Base-by-base conservation (phyloP, 768 basidiomycete species). In the Hericium rajendrae region DNA sequence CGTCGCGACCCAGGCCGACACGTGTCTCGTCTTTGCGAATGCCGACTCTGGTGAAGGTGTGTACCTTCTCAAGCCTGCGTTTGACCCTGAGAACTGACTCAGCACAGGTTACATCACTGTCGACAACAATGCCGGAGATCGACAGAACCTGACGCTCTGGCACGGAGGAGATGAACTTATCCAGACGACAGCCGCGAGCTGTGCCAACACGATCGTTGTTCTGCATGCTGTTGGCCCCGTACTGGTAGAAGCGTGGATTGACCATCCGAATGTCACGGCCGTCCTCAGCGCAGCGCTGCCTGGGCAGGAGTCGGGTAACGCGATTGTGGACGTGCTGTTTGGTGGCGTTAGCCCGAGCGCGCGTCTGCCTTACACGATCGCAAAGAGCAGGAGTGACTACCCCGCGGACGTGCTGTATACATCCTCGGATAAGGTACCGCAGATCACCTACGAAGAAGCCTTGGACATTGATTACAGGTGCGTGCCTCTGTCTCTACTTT, bases 141-240 rank as follows among this genome's bases (percentile, higher is more conserved):
- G 39, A 56, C 68, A 60, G 18, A 75, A 77, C 60, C 56, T 78
- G 40, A 75, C 72, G 13, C 70, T 74, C 6, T 79, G 73, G 66
- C 60, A 69, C 18, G 46, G 66, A 3, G 68, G 71, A 53, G 70
- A 72, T n/a, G 54, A 67, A 10, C 62, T 77, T 57, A 76, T 84
- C 59, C 76, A 67, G 63, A 69, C 74, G 0, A 84, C 86, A 3
- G 90, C 92, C 0, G 75, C 80, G 5, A 77, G 81, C 0, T 85
- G 84, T 69, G 79, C 73, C 60, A 91, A 91, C 68, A 91, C 88
- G 4, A 78, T 94, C 54, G 93, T 91, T 24, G 80, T 94, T 15
- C 73, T 88, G 2, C 85, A 92, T 69, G 82, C 82, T 8, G 86
- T 91, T 37, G 91, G 91, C 3, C 84, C 86, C 0, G 78, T 88